Base-by-base conservation (phyloP, 306 rosid genomes). In the Prosopis cineraria region DNA sequence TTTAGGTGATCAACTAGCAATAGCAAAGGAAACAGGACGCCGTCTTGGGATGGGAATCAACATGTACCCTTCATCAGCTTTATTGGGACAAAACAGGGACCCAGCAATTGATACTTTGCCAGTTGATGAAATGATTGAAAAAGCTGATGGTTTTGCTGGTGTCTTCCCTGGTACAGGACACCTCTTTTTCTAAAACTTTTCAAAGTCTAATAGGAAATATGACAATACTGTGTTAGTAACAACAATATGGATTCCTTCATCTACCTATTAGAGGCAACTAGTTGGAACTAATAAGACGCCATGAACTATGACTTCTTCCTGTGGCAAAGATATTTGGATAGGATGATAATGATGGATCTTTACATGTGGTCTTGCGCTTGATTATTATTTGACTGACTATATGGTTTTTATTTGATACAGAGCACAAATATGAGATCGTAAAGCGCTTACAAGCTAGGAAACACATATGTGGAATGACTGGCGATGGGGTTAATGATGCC, bases 11-110 rank as follows among this genome's bases (percentile, higher is more conserved):
- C 98, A 93, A 77, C 85, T 93, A 11, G 93, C 97, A 39, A 93
- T 91, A 89, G 98, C 72, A 19, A 93, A 91, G 81, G 98, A 93
- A 82, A 93, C 98, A 0, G 98, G 97, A 25, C 93, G 97, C 3
- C 91, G 96, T 11, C 81, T 92, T 1, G 97, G 97, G 72, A 92
- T 90, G 97, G 97, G 97, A 78, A 92, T 91, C 75, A 92, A 92
- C 84, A 92, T 92, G 96, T 90, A 92, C 79, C 97, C 97, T 47
- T 90, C 97, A 56, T 87, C 96, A 14, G 68, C 92, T 65, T 87
- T 92, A 43, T 74, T 90, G 79, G 97, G 97, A 63, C 85, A 89
- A 82, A 82, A 90, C 60, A 92, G 85, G 72, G 96, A 88, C 4
- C 85, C 85, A 79, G 56, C 93, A 39, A 68, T 90, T 39, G 78